Conservation (phyloP, 192 early-diverging fungal species). For the Entrophospora sp. region DNA sequence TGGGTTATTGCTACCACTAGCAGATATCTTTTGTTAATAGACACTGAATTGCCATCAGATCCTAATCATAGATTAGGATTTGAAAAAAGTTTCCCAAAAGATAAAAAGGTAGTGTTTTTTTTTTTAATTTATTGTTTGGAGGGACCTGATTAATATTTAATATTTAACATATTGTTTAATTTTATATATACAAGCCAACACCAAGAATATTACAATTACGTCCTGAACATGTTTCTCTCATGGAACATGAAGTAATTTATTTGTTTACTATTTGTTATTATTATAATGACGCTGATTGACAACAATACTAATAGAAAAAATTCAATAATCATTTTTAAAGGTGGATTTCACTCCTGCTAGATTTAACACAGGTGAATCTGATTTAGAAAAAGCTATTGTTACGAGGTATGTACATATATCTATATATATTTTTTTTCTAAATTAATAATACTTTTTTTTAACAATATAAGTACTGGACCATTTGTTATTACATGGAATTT, state of each 20-base stretch:
- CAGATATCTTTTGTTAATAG: slow-evolving; percentile 75
- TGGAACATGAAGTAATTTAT: slow-evolving; percentile 40
- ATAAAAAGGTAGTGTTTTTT: slow-evolving; percentile 64
- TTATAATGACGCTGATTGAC: background rate
- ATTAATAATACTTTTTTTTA: background rate
- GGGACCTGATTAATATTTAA: background rate
- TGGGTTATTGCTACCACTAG: slow-evolving; percentile 85
- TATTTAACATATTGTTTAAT: background rate
- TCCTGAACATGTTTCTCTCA: slow-evolving; percentile 81
- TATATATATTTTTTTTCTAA: background rate
- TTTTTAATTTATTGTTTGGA: background rate
- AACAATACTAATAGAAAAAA: background rate
- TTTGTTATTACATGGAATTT: slow-evolving; percentile 93
- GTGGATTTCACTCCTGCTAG: slow-evolving; percentile 78
- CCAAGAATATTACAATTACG: slow-evolving; percentile 69
- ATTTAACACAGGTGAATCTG: slow-evolving; percentile 70
- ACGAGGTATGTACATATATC: slow-evolving; percentile 40
- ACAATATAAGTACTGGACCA: slow-evolving; percentile 57
- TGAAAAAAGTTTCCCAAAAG: slow-evolving; percentile 53
- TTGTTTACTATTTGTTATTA: background rate
- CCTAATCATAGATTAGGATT: slow-evolving; percentile 50
- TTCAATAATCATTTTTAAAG: too few species aligned
- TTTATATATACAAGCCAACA: slow-evolving; percentile 25
- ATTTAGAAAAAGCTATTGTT: slow-evolving; percentile 74
- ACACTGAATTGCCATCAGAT: slow-evolving; percentile 54